Conservation (phyloP, 192 early-diverging fungal genomes). For the Podila clonocystis region DNA sequence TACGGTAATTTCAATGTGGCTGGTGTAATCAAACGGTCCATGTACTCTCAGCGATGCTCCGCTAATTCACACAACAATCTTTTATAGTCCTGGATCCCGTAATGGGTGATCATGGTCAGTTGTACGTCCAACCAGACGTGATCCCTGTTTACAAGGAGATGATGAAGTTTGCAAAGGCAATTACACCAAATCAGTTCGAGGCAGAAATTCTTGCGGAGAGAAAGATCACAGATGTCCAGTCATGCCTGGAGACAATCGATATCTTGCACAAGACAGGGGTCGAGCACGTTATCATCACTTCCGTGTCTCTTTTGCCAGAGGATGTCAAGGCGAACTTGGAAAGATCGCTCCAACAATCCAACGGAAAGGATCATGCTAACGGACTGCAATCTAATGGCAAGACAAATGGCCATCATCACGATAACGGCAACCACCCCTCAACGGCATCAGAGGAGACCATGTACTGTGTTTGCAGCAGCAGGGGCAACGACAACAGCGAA, state of each 20-base stretch:
- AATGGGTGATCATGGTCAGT: conserved; percentile 85
- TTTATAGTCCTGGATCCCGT: conserved; percentile 84
- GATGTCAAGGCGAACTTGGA: conserved; percentile 23
- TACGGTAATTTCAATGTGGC: conserved; percentile 55
- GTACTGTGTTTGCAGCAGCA: conserved; percentile 36
- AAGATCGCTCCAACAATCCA: background rate
- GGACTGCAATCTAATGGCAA: background rate
- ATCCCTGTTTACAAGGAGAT: conserved; percentile 81
- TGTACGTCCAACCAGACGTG: conserved; percentile 86
- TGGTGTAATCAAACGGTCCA: background rate
- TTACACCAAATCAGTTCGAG: conserved; percentile 96
- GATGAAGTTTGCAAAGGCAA: conserved; percentile 72
- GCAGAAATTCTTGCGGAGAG: conserved; percentile 76
- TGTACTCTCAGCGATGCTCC: background rate
- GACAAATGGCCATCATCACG: background rate
- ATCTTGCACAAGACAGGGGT: conserved; percentile 74
- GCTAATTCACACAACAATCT: background rate
- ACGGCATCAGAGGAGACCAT: background rate
- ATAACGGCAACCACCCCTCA: background rate
- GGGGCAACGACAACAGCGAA: conserved; percentile 3
- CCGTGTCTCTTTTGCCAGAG: conserved; percentile 55
- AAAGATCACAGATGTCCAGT: conserved; percentile 57
- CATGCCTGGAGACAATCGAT: conserved; percentile 66
- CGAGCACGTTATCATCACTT: conserved; percentile 81
- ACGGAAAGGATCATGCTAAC: background rate